These are phyloP conservation scores for Monosporascus cannonballus DNA, from an alignment of 2,329 filamentous ascomycete genomes.

Conservation along the genomic window DNA sequence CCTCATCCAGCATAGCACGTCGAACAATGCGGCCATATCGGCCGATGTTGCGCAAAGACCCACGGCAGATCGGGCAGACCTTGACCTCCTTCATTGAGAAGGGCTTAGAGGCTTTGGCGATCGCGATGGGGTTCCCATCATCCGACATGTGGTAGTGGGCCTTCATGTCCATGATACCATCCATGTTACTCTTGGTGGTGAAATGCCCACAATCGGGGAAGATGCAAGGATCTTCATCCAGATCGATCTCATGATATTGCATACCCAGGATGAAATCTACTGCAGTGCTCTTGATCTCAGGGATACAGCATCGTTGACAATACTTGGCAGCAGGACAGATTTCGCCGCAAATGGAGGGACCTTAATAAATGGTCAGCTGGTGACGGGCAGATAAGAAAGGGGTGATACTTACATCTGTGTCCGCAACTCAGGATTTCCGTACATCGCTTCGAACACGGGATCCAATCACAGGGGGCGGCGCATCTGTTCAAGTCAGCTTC, in stretches of 20 bases:
- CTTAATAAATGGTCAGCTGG: neutral
- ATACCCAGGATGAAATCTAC: slow-evolving; percentile 54
- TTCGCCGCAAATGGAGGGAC: slow-evolving; percentile 60
- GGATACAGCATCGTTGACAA: slow-evolving; percentile 51
- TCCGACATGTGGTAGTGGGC: slow-evolving; percentile 40
- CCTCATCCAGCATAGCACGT: slow-evolving; percentile 54
- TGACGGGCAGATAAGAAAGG: too few relatives aligned
- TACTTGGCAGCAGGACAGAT: slow-evolving; percentile 43
- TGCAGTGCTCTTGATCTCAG: slow-evolving; percentile 34
- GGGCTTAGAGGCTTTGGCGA: slow-evolving; percentile 33
- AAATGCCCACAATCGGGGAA: slow-evolving; percentile 60
- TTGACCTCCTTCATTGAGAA: slow-evolving; percentile 45
- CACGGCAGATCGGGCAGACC: slow-evolving; percentile 54
- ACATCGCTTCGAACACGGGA: slow-evolving; percentile 61
- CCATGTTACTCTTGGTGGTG: slow-evolving; percentile 52
- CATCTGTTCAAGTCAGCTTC: slow-evolving; percentile 30
- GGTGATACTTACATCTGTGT: slow-evolving; percentile 44
- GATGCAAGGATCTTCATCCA: slow-evolving; percentile 55
- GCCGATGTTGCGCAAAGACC: slow-evolving; percentile 48
- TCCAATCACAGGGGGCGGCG: slow-evolving; percentile 59
- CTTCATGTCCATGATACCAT: slow-evolving; percentile 51
- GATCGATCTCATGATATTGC: slow-evolving; percentile 50
- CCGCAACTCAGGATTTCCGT: slow-evolving; percentile 46
- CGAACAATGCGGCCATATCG: slow-evolving; percentile 59
- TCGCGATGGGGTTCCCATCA: slow-evolving; percentile 24